These are phyloP conservation scores for Claviceps quebecensis DNA, from an alignment of 2,329 filamentous ascomycete genomes.

Conservation along the genomic window DNA sequence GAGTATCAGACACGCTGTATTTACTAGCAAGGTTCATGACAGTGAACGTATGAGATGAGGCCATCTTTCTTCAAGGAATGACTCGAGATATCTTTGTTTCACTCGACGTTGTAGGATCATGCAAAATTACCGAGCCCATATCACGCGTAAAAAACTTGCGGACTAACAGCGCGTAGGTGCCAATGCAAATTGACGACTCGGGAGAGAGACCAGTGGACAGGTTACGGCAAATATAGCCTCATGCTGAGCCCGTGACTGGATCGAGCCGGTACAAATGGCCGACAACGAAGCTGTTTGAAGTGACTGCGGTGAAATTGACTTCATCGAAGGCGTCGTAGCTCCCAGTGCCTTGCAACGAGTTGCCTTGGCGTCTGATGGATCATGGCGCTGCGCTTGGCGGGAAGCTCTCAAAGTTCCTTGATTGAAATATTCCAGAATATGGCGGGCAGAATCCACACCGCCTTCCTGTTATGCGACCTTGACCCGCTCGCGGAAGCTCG, in stretches of 20 bases:
- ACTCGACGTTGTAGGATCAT: neutral
- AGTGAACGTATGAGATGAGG: slow-evolving; percentile 18
- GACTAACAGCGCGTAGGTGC: neutral
- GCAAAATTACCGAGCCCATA: neutral
- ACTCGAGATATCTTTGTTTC: neutral
- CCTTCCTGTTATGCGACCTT: slow-evolving; percentile 14
- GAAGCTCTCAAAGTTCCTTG: neutral
- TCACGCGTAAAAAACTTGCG: neutral
- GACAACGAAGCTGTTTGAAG: neutral
- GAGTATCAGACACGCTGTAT: neutral
- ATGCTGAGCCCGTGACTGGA: neutral
- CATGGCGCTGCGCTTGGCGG: neutral
- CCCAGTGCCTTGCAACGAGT: neutral
- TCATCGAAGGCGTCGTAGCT: neutral
- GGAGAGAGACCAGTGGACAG: neutral
- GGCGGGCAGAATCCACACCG: slow-evolving; percentile 23
- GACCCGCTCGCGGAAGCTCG: slow-evolving; percentile 12
- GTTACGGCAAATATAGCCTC: neutral
- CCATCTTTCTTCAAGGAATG: slow-evolving; percentile 13
- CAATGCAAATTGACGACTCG: neutral
- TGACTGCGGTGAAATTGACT: neutral
- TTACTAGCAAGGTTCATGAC: slow-evolving; percentile 22
- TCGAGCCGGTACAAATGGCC: neutral
- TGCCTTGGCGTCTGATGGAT: too few relatives aligned
- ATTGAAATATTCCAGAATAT: slow-evolving; percentile 9